Percentiles rank a stretch among this genome's conserved stretches.
Conservation (phyloP, 106 monocot genomes). For the Apostasia shenzhenica region DNA sequence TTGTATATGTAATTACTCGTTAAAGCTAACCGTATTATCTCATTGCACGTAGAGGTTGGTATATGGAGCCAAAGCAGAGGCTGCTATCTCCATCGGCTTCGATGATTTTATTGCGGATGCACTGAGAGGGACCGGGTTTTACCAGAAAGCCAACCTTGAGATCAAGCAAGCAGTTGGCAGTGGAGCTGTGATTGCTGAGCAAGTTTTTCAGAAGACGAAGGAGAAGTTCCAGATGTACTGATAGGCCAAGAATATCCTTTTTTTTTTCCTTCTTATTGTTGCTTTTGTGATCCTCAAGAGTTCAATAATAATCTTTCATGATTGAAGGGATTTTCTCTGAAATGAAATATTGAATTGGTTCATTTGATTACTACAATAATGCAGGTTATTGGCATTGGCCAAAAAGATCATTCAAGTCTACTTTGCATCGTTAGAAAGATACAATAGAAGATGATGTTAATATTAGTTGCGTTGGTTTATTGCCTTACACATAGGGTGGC, state of each 20-base stretch:
- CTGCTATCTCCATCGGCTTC: constrained; percentile 84
- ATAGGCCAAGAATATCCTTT: not conserved
- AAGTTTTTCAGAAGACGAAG: constrained; percentile 84
- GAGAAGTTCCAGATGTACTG: constrained; percentile 79
- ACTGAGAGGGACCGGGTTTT: constrained; percentile 59
- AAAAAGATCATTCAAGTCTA: too few relatives aligned
- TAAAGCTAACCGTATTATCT: not conserved
- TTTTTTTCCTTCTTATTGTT: too few relatives aligned
- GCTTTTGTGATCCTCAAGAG: too few relatives aligned
- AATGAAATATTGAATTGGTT: too few relatives aligned
- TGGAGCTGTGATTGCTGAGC: constrained; percentile 76
- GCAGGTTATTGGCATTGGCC: too few relatives aligned
- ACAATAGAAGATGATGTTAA: too few relatives aligned
- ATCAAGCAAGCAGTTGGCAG: constrained; percentile 81
- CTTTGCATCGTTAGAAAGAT: too few relatives aligned
- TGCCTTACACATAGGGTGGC: too few relatives aligned
- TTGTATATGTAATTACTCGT: not conserved
- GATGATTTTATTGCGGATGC: constrained; percentile 93
- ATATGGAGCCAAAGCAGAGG: constrained; percentile 86
- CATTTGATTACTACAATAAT: too few relatives aligned
- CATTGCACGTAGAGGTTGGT: constrained; percentile 57
- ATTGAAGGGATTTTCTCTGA: too few relatives aligned
- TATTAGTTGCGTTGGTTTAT: too few relatives aligned
- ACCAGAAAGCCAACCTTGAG: constrained; percentile 78
- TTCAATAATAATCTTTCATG: too few relatives aligned